phyloP scores from a whole-genome alignment of 1,284 basidiomycete genomes.

The Volvariella surrecta region DNA sequence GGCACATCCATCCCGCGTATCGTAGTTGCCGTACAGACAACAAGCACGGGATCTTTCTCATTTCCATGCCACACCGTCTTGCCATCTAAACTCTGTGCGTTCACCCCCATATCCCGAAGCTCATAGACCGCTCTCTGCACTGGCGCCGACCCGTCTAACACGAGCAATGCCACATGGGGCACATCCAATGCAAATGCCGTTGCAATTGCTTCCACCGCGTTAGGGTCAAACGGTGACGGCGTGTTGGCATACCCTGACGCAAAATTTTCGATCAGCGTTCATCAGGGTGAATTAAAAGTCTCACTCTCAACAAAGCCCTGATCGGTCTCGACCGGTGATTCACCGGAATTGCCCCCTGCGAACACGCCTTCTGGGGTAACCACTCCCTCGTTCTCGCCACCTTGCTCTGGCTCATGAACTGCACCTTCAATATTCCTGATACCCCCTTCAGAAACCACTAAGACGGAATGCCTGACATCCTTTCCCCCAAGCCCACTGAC shows the following conservation, averaged over 20 bases:
- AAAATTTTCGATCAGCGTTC: too few species aligned
- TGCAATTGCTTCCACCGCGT: slow-evolving; percentile 58
- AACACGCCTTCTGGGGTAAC: slow-evolving; percentile 12
- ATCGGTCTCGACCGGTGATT: too few species aligned
- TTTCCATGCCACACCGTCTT: slow-evolving; percentile 31
- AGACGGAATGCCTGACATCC: slow-evolving; percentile 46
- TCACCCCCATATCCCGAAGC: slow-evolving; percentile 54
- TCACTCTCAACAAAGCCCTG: too few species aligned
- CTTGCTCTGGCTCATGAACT: slow-evolving; percentile 8
- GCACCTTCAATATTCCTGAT: slow-evolving; percentile 43
- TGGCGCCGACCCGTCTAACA: slow-evolving; percentile 51
- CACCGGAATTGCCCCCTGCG: slow-evolving; percentile 9
- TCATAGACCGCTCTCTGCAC: slow-evolving; percentile 56
- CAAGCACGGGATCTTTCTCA: slow-evolving; percentile 30
- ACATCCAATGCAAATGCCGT: slow-evolving; percentile 66
- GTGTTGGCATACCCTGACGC: slow-evolving; percentile 34
- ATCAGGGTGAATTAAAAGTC: too few species aligned
- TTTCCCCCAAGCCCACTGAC: slow-evolving; percentile 20
- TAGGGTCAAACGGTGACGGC: slow-evolving; percentile 43
- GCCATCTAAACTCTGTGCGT: slow-evolving; percentile 55
- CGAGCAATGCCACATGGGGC: slow-evolving; percentile 53
- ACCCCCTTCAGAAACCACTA: slow-evolving; percentile 48
- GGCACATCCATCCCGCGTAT: slow-evolving; percentile 68
- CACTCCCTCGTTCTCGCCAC: slow-evolving; percentile 5
- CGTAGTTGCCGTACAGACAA: slow-evolving; percentile 60